These are phyloP conservation scores for Castanea crenata DNA, from an alignment of 306 rosid species.

Conservation along the genomic window DNA sequence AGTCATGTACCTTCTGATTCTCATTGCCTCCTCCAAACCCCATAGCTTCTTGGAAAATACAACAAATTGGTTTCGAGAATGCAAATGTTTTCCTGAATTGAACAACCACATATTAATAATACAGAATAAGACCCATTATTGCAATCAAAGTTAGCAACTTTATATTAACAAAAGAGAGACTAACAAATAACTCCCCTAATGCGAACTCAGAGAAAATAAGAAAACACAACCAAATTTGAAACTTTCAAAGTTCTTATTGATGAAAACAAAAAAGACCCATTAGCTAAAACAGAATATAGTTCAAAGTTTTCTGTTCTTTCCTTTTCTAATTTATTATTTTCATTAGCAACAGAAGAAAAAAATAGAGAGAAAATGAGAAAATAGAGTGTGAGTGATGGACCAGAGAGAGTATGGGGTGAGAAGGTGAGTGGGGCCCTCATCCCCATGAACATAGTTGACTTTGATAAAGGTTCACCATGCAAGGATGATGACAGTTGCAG, in stretches of 20 bases:
- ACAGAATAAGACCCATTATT: background rate
- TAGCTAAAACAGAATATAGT: background rate
- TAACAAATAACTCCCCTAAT: background rate
- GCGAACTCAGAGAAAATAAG: conserved; percentile 1
- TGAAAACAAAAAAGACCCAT: background rate
- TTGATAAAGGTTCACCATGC: conserved; percentile 38
- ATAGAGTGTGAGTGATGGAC: conserved; percentile 23
- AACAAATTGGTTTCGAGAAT: conserved; percentile 37
- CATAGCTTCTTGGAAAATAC: conserved; percentile 52
- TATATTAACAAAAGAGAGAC: background rate
- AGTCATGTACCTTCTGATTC: conserved; percentile 56
- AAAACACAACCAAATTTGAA: background rate
- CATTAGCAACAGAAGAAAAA: background rate
- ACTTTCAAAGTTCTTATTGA: background rate
- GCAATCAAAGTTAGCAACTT: background rate
- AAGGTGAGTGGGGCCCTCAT: conserved; percentile 31
- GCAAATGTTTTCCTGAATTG: conserved; percentile 35
- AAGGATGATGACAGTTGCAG: conserved; percentile 37
- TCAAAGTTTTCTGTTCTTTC: background rate
- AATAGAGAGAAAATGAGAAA: background rate
- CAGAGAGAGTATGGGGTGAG: conserved; percentile 25
- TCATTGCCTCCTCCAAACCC: conserved; percentile 80
- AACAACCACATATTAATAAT: conserved; percentile 1
- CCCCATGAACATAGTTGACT: conserved; percentile 28
- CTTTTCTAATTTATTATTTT: too few relatives aligned